phyloP scores from a whole-genome alignment of 2,329 filamentous ascomycete species.

The Fonsecaea multimorphosa region DNA sequence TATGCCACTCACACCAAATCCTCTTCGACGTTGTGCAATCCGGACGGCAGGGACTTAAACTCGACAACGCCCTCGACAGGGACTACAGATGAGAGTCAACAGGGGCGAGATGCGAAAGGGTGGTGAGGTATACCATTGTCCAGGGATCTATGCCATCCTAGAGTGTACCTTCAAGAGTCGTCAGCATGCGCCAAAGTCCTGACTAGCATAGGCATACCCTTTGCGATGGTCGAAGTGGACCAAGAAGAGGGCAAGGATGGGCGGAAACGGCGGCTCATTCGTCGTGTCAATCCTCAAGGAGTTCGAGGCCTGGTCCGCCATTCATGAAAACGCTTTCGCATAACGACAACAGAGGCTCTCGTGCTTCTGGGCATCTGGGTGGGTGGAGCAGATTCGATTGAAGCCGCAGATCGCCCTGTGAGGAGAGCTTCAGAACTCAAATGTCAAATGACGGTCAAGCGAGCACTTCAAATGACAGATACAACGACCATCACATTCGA shows the following conservation, averaged over 20 bases:
- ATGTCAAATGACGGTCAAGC: background rate
- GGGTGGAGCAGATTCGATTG: background rate
- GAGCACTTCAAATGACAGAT: background rate
- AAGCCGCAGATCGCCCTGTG: background rate
- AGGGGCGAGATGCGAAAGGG: conserved; percentile 8
- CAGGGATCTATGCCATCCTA: conserved; percentile 81
- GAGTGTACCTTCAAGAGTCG: conserved; percentile 68
- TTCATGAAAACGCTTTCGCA: conserved; percentile 7
- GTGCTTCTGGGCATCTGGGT: background rate
- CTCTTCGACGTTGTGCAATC: conserved; percentile 83
- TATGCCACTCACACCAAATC: conserved; percentile 68
- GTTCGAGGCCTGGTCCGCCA: conserved; percentile 16
- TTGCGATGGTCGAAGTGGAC: conserved; percentile 93
- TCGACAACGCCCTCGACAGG: conserved; percentile 84
- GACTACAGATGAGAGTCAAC: conserved; percentile 46
- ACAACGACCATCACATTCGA: no score
- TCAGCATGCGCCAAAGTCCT: conserved; percentile 13
- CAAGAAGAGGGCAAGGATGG: conserved; percentile 79
- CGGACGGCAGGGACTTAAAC: conserved; percentile 94
- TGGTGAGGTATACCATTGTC: conserved; percentile 59
- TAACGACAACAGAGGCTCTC: conserved; percentile 10
- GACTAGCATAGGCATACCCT: conserved; percentile 62
- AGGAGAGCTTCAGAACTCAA: background rate
- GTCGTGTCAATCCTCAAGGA: conserved; percentile 29
- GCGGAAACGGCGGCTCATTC: conserved; percentile 41